Conservation (phyloP, 768 basidiomycete genomes). For the Dioszegia hungarica region DNA sequence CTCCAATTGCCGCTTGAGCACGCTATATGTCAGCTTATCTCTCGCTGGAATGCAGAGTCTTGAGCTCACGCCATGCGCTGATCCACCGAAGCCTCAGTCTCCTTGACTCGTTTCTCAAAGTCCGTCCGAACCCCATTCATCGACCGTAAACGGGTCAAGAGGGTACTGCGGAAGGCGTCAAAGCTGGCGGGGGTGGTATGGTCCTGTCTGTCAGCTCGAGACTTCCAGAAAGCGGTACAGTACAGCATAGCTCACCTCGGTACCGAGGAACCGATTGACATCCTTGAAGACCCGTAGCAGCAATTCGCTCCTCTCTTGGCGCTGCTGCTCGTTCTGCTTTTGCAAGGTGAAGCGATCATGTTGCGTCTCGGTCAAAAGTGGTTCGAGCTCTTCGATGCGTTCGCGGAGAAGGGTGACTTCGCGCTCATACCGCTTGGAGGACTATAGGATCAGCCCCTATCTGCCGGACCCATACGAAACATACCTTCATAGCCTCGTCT, state of each 20-base stretch:
- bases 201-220: conserved; percentile 28
- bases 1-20: conserved; percentile 83
- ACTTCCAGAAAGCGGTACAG: background rate
- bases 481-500: conserved; percentile 60
- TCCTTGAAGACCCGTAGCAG: conserved; percentile 90
- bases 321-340: conserved; percentile 78
- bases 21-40: conserved; percentile 9
- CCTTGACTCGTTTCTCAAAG: conserved; percentile 80
- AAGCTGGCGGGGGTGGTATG: conserved; percentile 64
- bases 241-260: conserved; percentile 37
- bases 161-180: conserved; percentile 85
- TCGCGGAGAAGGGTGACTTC: conserved; percentile 62
- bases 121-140: conserved; percentile 77
- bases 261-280: conserved; percentile 83
- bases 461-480: conserved; percentile 3
- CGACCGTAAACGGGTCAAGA: conserved; percentile 77
- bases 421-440: conserved; percentile 62
- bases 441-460: conserved; percentile 32
- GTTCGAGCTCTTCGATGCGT: conserved; percentile 70
- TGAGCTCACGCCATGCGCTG: conserved; percentile 61
- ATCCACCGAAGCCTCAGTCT: conserved; percentile 65
- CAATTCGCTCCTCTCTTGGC: conserved; percentile 87
- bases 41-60: no score
- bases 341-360: conserved; percentile 61
- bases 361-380: conserved; percentile 56